Base-by-base conservation (phyloP, 768 basidiomycete genomes). In the Chalciporus sphaerocephalus region DNA sequence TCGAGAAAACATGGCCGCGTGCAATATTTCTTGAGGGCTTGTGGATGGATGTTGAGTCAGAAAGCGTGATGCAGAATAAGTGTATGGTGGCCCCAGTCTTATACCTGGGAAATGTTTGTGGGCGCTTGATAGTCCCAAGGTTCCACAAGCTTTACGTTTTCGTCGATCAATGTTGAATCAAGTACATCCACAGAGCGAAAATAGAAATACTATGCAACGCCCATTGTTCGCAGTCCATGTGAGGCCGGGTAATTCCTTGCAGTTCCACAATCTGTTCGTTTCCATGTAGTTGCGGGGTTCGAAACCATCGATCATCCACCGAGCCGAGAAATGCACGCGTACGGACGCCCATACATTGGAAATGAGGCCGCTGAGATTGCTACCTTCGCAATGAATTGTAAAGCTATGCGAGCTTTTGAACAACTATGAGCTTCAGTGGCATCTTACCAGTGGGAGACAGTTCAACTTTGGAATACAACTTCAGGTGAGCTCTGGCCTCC, bases 1-100 rank as follows among this genome's bases (percentile, higher is more conserved):
- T 9, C 49, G 52, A 12, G 42, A 40, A 24, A 54, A 60, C 64
- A 66, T 60, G 27, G 10, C 15, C 2, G 12, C 28, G 28, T 28
- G 28, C 28, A 13, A 32, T 13, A n/a, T 32, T 48, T 38, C 18
- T 47, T 36, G 13, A 22, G 25, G 13, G 30, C 15, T 32, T 32
- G 30, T n/a, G 30, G 15, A n/a, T 32, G 15, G 30, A 32, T n/a
- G 13, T 32, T n/a, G 30, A 32, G 5, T 32, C 15, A 15, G n/a
- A 7, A 30, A 13, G 7, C 20, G 28, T 21, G 30, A 46, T 39
- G 30, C 18, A 22, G 33, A 12, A 22, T 7, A 13, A 5, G 15
- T 18, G 27, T 17, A 16, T 13, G 37, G 5, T 36, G 28, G n/a
- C 44, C 37, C 30, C 37, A 21, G 13, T 48, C 40, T 63, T 61